phyloP scores from a whole-genome alignment of 108 stramenopile genomes.

The Conticribra guillardii region DNA sequence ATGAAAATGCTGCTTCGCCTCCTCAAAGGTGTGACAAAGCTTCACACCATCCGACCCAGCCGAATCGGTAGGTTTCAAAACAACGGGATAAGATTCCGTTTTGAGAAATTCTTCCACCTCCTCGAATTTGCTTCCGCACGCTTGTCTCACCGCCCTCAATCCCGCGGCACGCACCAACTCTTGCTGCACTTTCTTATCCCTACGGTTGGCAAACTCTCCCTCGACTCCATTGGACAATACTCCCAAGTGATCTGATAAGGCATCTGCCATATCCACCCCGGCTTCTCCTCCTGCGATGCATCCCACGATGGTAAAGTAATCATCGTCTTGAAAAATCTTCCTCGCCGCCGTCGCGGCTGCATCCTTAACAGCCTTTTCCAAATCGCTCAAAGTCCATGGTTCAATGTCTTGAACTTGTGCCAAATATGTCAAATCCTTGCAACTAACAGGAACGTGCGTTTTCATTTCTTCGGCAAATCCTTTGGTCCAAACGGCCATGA shows the following conservation, averaged over 20 bases:
- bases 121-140: slow-evolving; percentile 65
- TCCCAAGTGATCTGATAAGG: slow-evolving; percentile 64
- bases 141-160: slow-evolving; percentile 84
- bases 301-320: slow-evolving; percentile 48
- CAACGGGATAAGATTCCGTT: slow-evolving; percentile 70
- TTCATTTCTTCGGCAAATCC: slow-evolving; percentile 76
- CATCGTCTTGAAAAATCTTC: slow-evolving; percentile 6
- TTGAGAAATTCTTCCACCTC: slow-evolving; percentile 76
- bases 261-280: slow-evolving; percentile 81
- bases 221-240: slow-evolving; percentile 70
- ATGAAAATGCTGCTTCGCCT: slow-evolving; percentile 89
- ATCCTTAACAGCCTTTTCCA: slow-evolving; percentile 36
- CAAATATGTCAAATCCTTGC: slow-evolving; percentile 64
- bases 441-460: slow-evolving; percentile 64
- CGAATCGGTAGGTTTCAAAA: slow-evolving; percentile 93
- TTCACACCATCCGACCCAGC: slow-evolving; percentile 96
- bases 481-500: slow-evolving; percentile 75
- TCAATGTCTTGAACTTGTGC: slow-evolving; percentile 61
- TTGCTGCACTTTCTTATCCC: slow-evolving; percentile 89
- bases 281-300: slow-evolving; percentile 88
- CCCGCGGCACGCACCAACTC: slow-evolving; percentile 75
- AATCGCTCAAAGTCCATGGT: slow-evolving; percentile 46
- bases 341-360: slow-evolving; percentile 5
- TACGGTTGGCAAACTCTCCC: slow-evolving; percentile 66
- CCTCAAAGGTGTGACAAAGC: slow-evolving; percentile 83